These are phyloP conservation scores for Aegilops tauschii DNA, from an alignment of 176 grass and related monocot species.

Conservation along the genomic window DNA sequence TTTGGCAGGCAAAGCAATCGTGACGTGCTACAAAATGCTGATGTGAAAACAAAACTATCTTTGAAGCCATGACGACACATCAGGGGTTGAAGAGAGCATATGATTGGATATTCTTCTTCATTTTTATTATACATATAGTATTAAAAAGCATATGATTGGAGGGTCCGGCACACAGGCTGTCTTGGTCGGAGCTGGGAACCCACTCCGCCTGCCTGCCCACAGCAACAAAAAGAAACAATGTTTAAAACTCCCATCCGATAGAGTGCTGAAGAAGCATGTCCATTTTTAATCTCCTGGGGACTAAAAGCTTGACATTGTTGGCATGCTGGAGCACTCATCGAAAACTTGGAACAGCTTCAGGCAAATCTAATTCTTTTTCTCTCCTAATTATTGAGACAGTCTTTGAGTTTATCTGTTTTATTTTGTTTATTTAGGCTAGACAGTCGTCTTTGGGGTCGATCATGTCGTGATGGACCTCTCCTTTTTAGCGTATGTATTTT, in stretches of 20 bases:
- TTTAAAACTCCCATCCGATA: neutral
- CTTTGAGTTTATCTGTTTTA: neutral
- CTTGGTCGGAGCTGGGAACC: constrained; percentile 36
- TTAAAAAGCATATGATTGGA: constrained; percentile 18
- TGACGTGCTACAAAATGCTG: neutral
- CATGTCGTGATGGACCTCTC: neutral
- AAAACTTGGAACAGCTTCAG: constrained; percentile 7
- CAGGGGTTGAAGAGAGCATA: neutral
- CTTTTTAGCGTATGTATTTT: neutral
- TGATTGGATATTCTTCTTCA: neutral
- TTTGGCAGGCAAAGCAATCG: neutral
- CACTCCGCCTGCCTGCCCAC: constrained; percentile 18
- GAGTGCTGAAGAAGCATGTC: neutral
- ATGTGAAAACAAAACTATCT: neutral
- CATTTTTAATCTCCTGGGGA: neutral
- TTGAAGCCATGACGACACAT: neutral
- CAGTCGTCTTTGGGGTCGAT: neutral
- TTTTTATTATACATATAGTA: neutral
- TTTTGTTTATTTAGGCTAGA: neutral
- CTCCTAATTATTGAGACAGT: neutral
- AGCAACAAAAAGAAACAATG: constrained; percentile 4
- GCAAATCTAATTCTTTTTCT: neutral
- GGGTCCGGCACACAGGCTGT: constrained; percentile 32
- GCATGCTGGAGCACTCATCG: constrained; percentile 11
- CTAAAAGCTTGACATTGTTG: constrained; percentile 1